Evolutionary conservation across 441 rosid species (phyloP).

Genomic region (Codiaeum variegatum): DNA sequence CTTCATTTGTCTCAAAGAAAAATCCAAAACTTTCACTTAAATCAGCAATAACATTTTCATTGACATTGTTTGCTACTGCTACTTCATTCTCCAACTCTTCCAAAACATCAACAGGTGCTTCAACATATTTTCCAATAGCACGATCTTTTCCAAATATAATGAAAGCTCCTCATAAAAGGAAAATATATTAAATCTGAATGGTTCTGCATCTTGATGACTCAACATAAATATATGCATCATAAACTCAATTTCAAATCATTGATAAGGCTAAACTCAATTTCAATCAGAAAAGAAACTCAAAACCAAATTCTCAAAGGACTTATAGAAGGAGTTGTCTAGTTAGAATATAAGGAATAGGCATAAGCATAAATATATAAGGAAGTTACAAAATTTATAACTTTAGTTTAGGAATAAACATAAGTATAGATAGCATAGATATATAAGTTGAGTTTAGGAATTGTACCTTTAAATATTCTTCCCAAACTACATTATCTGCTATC

Average conservation of each 20-base stretch:
- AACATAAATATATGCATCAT: neutral
- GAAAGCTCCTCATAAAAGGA: neutral
- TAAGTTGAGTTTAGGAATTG: too few species aligned
- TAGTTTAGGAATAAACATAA: neutral
- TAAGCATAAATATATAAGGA: neutral
- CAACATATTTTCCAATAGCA: neutral
- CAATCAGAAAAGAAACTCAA: too few species aligned
- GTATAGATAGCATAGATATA: neutral
- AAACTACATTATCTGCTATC: neutral
- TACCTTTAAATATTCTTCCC: neutral
- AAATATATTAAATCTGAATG: neutral
- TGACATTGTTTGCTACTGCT: neutral
- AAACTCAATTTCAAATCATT: too few species aligned
- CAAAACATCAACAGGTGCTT: neutral
- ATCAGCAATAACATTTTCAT: neutral
- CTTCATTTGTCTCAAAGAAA: neutral
- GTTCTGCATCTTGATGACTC: neutral
- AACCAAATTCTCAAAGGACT: too few species aligned
- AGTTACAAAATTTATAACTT: too few species aligned
- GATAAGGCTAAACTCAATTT: too few species aligned
- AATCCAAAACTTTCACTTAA: too few species aligned
- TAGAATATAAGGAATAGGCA: neutral
- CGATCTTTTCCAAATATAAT: neutral
- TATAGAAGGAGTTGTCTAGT: neutral
- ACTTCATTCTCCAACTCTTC: neutral